phyloP scores from a whole-genome alignment of 352 stramenopile genomes.

The Phytophthora sp. region DNA sequence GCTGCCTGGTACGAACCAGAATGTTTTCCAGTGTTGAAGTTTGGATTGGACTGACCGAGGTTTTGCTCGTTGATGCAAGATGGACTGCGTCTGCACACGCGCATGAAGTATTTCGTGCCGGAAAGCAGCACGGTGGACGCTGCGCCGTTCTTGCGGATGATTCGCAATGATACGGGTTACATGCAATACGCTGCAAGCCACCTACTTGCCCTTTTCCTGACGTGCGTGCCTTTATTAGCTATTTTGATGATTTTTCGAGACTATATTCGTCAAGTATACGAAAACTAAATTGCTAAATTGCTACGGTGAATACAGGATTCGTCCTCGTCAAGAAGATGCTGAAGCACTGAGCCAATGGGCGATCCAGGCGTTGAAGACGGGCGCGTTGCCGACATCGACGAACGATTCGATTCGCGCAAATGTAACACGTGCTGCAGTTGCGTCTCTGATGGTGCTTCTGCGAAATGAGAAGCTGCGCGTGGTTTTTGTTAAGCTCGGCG shows the following conservation, averaged over 20 bases:
- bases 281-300: slow-evolving; percentile 15
- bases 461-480: slow-evolving; percentile 87
- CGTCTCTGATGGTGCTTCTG: slow-evolving; percentile 93
- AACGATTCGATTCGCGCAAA: slow-evolving; percentile 78
- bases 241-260: neutral
- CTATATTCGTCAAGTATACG: neutral
- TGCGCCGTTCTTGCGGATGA: slow-evolving; percentile 81
- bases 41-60: neutral
- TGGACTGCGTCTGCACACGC: slow-evolving; percentile 77
- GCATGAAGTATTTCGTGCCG: slow-evolving; percentile 79
- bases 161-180: slow-evolving; percentile 87
- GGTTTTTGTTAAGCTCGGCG: slow-evolving; percentile 91
- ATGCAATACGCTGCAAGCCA: slow-evolving; percentile 84
- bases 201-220: slow-evolving; percentile 86
- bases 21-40: neutral
- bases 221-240: slow-evolving; percentile 38
- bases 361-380: slow-evolving; percentile 76
- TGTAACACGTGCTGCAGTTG: slow-evolving; percentile 85
- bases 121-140: slow-evolving; percentile 79
- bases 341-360: slow-evolving; percentile 81
- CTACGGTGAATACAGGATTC: slow-evolving; percentile 50
- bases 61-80: slow-evolving; percentile 40
- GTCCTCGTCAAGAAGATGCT: slow-evolving; percentile 79
- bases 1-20: slow-evolving; percentile 54
- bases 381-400: slow-evolving; percentile 47